Evolutionary conservation across 345 rosid genomes (phyloP).

Genomic region (Streptanthus diversifolius): DNA sequence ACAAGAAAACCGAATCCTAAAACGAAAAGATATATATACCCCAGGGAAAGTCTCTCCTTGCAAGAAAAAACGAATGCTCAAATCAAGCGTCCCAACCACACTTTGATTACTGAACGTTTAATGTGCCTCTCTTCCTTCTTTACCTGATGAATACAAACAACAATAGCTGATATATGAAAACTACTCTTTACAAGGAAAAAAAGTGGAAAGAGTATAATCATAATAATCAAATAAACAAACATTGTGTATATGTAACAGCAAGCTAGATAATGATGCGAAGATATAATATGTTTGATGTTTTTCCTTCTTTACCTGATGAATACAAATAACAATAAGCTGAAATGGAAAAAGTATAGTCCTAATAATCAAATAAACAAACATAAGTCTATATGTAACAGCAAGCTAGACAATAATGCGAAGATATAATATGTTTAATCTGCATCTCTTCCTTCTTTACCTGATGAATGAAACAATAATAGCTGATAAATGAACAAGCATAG

Average conservation of each 20-base stretch:
- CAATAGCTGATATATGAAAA: neutral
- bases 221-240: neutral
- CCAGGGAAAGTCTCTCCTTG: conserved; percentile 88
- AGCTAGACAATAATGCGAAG: neutral
- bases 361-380: neutral
- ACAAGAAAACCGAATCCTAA: neutral
- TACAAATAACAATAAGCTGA: neutral
- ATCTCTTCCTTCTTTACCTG: conserved; percentile 66
- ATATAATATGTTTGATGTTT: conserved; percentile 44
- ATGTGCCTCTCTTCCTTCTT: conserved; percentile 55
- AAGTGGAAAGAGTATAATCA: neutral
- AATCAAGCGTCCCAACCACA: conserved; percentile 88
- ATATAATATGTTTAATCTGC: conserved; percentile 41
- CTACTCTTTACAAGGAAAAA: neutral
- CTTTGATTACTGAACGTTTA: conserved; percentile 66
- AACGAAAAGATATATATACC: conserved; percentile 38
- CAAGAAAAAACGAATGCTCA: conserved; percentile 55
- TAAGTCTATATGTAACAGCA: neutral
- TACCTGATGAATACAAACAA: conserved; percentile 43
- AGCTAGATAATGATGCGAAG: neutral
- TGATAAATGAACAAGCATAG: neutral
- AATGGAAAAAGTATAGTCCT: neutral
- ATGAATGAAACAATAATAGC: neutral
- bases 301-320: conserved; percentile 61
- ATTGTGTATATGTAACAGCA: neutral